Base-by-base conservation (phyloP, 345 rosid genomes). In the Eucalyptus polyanthemos region DNA sequence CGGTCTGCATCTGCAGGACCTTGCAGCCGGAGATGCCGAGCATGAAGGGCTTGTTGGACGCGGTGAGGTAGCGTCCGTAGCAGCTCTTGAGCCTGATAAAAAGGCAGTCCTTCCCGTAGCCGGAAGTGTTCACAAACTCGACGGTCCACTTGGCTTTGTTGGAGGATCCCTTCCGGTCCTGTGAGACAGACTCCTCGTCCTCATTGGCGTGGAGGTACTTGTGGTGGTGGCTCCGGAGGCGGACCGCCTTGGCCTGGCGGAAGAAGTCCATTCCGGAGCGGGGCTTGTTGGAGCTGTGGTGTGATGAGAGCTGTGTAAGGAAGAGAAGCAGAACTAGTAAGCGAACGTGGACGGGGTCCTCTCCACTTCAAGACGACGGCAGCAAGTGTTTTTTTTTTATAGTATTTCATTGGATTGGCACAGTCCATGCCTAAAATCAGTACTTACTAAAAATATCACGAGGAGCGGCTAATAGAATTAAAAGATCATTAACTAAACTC, bases 41-140 rank as follows among this genome's bases (percentile, higher is more conserved):
- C 29, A 93, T 45, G 90, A 93, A 94, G 5, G 93, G 93, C 67
- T 51, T 29, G 83, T 92, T 90, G 9, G 94, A 90, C n/a, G 94
- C 93, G 31, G 94, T 93, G 65, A 94, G 90, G 90, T 94, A 94
- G 50, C 89, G 87, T 4, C 92, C 93, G 9, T 85, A 91, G 88
- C 92, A 90, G 54, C 93, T 88, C 89, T 90, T 92, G 86, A 94
- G 89, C 37, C 92, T 92, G 85, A 94, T n/a, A 25, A 83, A 76
- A 76, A 21, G 8, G 83, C 45, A 76, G 47, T 22, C 27, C 15
- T 76, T 22, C 31, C 31, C 76, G 15, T 90, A 50, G 85, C 72
- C 24, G 3, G 86, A 72, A 6, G 89, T 58, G 50, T 21, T 76
- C 14, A 92, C 88, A 5, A 86, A 12, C 87, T 92, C 93, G 37